Conservation (phyloP, 768 basidiomycete species). For the Suillus ampliporus region DNA sequence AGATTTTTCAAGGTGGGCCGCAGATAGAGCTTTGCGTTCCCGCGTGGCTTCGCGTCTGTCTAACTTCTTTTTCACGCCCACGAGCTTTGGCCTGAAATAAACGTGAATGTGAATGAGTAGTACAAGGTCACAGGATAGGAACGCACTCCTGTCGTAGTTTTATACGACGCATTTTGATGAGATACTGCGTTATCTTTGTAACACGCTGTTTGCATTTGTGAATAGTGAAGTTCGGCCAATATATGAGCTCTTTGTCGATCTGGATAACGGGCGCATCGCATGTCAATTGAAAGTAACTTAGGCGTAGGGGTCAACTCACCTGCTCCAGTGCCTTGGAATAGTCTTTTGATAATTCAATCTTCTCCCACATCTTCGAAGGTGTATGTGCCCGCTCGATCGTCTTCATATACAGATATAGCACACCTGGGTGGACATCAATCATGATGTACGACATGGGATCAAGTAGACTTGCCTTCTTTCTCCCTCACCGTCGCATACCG, state of each 20-base stretch:
- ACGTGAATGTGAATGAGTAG: background rate
- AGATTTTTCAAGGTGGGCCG: slow-evolving; percentile 92
- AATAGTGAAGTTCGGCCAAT: slow-evolving; percentile 97
- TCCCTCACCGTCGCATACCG: slow-evolving; percentile 98
- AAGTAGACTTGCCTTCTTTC: slow-evolving; percentile 72
- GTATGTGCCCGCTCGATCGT: slow-evolving; percentile 97
- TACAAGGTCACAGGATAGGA: background rate
- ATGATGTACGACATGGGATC: background rate
- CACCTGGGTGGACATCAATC: slow-evolving; percentile 50
- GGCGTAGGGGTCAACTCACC: slow-evolving; percentile 48
- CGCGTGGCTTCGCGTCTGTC: slow-evolving; percentile 91
- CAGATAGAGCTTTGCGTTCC: slow-evolving; percentile 95
- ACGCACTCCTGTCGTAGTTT: slow-evolving; percentile 86
- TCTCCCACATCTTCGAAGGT: slow-evolving; percentile 98
- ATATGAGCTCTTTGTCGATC: slow-evolving; percentile 95
- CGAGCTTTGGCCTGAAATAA: slow-evolving; percentile 77
- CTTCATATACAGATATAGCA: slow-evolving; percentile 93
- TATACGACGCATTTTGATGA: slow-evolving; percentile 96
- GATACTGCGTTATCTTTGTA: slow-evolving; percentile 98
- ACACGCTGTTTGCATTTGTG: slow-evolving; percentile 99
- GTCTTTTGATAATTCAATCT: slow-evolving; percentile 89
- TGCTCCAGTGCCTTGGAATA: slow-evolving; percentile 96
- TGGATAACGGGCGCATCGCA: slow-evolving; percentile 36
- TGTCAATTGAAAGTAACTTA: background rate
- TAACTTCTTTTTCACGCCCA: slow-evolving; percentile 96